Conservation (phyloP, 2,329 filamentous ascomycete species). For the Pyrenochaeta sp. region DNA sequence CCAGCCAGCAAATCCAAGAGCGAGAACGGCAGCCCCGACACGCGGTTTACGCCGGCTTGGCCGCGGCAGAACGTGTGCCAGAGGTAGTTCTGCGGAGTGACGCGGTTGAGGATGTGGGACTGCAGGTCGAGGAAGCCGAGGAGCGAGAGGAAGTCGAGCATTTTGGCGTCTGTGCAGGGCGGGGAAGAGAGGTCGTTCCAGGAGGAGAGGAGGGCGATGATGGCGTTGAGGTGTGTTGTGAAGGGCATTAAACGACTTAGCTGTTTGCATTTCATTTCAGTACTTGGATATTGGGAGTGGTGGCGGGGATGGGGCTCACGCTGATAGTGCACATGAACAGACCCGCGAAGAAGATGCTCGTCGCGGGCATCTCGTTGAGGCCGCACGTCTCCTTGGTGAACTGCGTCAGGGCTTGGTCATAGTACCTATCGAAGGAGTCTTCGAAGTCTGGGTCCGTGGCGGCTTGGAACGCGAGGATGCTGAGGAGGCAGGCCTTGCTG, state of each 20-base stretch:
- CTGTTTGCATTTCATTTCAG: neutral
- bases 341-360: constrained; percentile 7
- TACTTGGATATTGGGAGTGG: too few species aligned
- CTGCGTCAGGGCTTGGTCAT: neutral
- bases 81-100: constrained; percentile 1
- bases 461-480: constrained; percentile 1
- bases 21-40: constrained; percentile 7
- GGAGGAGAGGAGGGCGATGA: constrained; percentile 2
- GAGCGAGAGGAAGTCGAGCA: constrained; percentile 2
- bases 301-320: neutral
- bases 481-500: constrained; percentile 1
- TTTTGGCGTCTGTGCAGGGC: neutral
- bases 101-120: constrained; percentile 4
- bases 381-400: constrained; percentile 5
- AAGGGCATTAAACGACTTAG: constrained; percentile 5
- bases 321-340: constrained; percentile 10
- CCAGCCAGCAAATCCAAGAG: constrained; percentile 7
- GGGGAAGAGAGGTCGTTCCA: neutral
- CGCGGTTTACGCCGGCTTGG: constrained; percentile 4
- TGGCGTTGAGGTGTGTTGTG: constrained; percentile 6
- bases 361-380: neutral
- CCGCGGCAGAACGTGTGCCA: constrained; percentile 7
- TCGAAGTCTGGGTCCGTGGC: constrained; percentile 2
- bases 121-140: constrained; percentile 9
- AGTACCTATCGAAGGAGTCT: constrained; percentile 4